Base-by-base conservation (phyloP, 257 asterid species). In the Agastache rugosa region DNA sequence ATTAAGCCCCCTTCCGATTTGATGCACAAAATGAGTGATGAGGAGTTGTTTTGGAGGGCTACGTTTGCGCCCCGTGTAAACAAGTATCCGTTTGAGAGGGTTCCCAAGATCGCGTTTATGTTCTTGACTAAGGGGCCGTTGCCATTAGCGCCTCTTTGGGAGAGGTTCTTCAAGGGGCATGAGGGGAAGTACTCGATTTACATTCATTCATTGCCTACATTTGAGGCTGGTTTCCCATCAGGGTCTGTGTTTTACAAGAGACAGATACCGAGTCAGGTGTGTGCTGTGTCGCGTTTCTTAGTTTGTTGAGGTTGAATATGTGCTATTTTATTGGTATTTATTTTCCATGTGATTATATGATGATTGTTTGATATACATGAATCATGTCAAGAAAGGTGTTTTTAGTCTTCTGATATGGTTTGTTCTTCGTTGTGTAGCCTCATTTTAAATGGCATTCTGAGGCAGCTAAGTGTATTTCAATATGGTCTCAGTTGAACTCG, bases 191-290 rank as follows among this genome's bases (percentile, higher is more conserved):
- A 85, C 59, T 89, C 95, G 15, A 87, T 89, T 17, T 89, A 85
- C 61, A 53, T 89, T 44, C 95, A 89, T 63, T 80, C 92, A 0
- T 39, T 77, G 78, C 95, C 95, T 34, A 78, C 85, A 1, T 89
- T 54, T 59, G 73, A 75, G 62, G 80, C 87, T 41, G 77, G 73
- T 71, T 88, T 82, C 37, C 72, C 79, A 16, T 63, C 83, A 0
- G 66, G 74, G 0, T 88, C 93, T 0, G 88, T 86, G 23, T 88
- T 88, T 71, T 84, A 86, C 85, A 58, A 22, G 85, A 88, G 93
- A 34, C 89, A 88, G n/a, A 88, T 88, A 60, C 88, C 89, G 1
- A 88, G 93, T 74, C 80, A 88, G 93, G 93, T 88, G 80, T 42
- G 53, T 31, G 37, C 37, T 31, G 37, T 31, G 34, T 29, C 34